Percentiles rank a stretch among this genome's conserved stretches.
phyloP scores from a whole-genome alignment of 768 basidiomycete species.

The Antrodiella citrinella region DNA sequence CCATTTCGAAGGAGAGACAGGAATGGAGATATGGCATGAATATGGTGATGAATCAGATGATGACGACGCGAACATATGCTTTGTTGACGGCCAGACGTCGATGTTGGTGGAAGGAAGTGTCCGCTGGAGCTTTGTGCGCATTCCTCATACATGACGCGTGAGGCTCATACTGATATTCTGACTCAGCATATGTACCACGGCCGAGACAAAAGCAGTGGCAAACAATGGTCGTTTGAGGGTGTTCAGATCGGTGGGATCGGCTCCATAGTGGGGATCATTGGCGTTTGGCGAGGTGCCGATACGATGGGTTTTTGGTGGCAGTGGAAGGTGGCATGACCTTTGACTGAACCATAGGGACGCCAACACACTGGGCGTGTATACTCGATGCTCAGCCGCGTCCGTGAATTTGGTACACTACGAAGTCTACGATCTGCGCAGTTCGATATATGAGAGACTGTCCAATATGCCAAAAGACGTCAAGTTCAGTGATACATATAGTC shows the following conservation, averaged over 20 bases:
- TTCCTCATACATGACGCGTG: not conserved
- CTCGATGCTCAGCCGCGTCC: too few relatives aligned
- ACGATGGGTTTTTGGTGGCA: conserved; percentile 11
- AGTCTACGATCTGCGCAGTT: too few relatives aligned
- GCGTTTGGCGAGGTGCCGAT: conserved; percentile 46
- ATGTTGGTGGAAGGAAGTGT: conserved; percentile 42
- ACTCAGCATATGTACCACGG: not conserved
- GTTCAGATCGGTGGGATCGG: conserved; percentile 49
- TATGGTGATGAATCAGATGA: not conserved
- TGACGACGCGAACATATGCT: conserved; percentile 26
- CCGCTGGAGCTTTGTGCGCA: conserved; percentile 42
- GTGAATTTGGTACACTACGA: too few relatives aligned
- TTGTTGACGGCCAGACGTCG: conserved; percentile 34
- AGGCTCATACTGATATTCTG: not conserved
- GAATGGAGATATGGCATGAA: conserved; percentile 24
- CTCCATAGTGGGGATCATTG: conserved; percentile 44
- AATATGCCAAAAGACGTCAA: too few relatives aligned
- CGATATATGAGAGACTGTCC: too few relatives aligned
- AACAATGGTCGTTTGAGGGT: conserved; percentile 48
- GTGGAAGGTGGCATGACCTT: conserved; percentile 11
- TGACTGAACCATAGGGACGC: too few relatives aligned
- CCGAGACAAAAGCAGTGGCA: conserved; percentile 4
- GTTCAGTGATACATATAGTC: too few relatives aligned
- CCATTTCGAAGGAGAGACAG: conserved; percentile 38
- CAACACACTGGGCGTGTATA: too few relatives aligned